phyloP scores from a whole-genome alignment of 2,329 filamentous ascomycete genomes.

The Nectriaceae sp. region DNA sequence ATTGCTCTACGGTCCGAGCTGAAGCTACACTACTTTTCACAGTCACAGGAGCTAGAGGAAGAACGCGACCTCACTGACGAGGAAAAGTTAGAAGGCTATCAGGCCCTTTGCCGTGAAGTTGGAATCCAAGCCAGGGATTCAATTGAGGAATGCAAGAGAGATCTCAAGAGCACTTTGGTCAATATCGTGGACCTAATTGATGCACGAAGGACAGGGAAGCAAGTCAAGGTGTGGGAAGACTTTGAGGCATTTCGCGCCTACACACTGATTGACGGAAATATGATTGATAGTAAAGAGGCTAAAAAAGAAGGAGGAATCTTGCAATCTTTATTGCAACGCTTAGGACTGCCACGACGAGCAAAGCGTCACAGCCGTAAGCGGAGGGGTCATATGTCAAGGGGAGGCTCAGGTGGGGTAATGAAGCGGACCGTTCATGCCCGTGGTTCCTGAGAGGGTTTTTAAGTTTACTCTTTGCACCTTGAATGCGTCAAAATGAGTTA shows the following conservation, averaged over 20 bases:
- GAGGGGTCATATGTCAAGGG: not conserved
- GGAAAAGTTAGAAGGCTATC: slow-evolving; percentile 26
- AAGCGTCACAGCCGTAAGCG: not conserved
- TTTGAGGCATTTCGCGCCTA: slow-evolving; percentile 31
- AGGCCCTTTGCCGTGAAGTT: slow-evolving; percentile 30
- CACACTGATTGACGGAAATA: slow-evolving; percentile 23
- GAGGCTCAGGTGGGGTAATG: not conserved
- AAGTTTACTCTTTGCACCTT: too few species aligned
- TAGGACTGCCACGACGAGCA: not conserved
- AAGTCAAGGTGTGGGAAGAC: slow-evolving; percentile 29
- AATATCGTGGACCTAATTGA: slow-evolving; percentile 37
- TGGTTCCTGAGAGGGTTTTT: not conserved
- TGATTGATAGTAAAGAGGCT: slow-evolving; percentile 20
- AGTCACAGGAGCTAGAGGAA: slow-evolving; percentile 8
- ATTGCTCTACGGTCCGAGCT: slow-evolving; percentile 33
- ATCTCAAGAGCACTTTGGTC: slow-evolving; percentile 28
- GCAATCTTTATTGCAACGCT: slow-evolving; percentile 19
- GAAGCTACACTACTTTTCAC: slow-evolving; percentile 30
- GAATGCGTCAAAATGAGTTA: too few species aligned
- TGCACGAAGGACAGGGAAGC: slow-evolving; percentile 22
- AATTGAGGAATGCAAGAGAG: slow-evolving; percentile 21
- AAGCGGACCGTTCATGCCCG: not conserved
- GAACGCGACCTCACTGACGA: slow-evolving; percentile 19
- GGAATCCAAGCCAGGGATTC: slow-evolving; percentile 20
- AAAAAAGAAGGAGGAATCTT: slow-evolving; percentile 25